Conservation (phyloP, 176 grass and related monocot species). For the Tillandsia leiboldiana region DNA sequence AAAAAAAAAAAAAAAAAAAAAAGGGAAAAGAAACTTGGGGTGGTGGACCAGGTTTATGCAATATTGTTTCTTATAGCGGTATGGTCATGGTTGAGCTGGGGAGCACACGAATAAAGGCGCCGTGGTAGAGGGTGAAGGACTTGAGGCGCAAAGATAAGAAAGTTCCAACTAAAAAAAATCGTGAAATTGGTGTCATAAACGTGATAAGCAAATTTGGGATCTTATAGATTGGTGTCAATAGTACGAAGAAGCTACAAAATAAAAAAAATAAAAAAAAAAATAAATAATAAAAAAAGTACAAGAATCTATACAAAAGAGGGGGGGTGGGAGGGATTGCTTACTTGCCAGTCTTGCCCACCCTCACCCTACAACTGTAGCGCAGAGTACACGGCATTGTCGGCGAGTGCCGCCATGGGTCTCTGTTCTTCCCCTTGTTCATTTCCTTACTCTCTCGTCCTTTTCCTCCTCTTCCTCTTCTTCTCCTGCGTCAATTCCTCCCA, state of each 20-base stretch:
- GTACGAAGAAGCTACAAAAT: no score
- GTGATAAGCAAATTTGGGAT: not conserved
- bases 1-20: no score
- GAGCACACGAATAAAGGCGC: no score
- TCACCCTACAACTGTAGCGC: not conserved
- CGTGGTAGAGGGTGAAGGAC: no score
- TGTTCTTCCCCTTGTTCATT: not conserved
- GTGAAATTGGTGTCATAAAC: not conserved
- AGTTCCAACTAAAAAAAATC: not conserved
- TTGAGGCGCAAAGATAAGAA: no score
- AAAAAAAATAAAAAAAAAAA: not conserved
- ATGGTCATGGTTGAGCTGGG: no score
- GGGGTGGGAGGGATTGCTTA: no score
- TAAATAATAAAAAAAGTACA: not conserved
- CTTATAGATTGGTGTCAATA: no score
- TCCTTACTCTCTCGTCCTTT: not conserved
- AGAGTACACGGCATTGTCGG: not conserved
- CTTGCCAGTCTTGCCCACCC: not conserved
- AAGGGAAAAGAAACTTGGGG: no score
- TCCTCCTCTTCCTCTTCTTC: conserved; percentile 9
- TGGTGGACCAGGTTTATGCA: no score
- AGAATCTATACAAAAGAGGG: no score
- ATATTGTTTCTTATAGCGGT: no score
- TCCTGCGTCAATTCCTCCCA: not conserved
- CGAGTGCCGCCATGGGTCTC: not conserved